Evolutionary conservation across 768 basidiomycete genomes (phyloP), one percentile per base, ranked within the genome.

Genomic region (Psilocybe cyanescens): DNA sequence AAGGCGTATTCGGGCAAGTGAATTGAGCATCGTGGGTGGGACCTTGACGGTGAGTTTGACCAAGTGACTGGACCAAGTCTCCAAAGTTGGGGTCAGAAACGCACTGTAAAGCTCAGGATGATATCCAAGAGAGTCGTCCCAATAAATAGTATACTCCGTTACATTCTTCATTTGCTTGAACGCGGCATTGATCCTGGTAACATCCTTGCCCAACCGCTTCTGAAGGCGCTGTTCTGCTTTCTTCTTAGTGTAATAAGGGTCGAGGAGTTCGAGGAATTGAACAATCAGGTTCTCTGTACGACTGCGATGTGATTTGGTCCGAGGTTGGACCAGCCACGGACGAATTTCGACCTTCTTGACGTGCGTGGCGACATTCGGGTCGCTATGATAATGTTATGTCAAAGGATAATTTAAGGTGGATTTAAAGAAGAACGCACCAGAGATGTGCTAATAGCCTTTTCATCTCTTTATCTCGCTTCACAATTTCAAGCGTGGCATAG

Each of bases 281-380:
- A 67, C 73, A 64, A 69, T 74, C 14, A 70, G 35, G 56, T 66
- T 73, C 64, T 74, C 72, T 35, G 65, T 74, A 35, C 61, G 66
- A 55, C 71, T 73, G 55, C 64, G 70, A 31, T 68, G 70, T n/a
- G 71, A 69, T 61, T 73, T 75, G 46, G 70, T 71, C 51, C 68
- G 70, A 1, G 71, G 76, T 55, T 74, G 71, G 12, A 81, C 73
- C 24, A 74, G 67, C 81, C 80, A 82, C 28, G 81, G 81, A 48
- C 71, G 66, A 35, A 83, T 72, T 24, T 61, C 67, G 58, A 82
- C 67, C 31, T 72, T 65, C 44, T 70, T 75, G 19, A 81, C 79
- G 37, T 73, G 63, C 5, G 60, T 53, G 12, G 72, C 73, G 16
- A 74, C 68, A 47, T 70, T 7, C 50, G 71, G 66, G 24, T 75